Conservation (phyloP, 1,284 basidiomycete species). For the Trametes pubescens region DNA sequence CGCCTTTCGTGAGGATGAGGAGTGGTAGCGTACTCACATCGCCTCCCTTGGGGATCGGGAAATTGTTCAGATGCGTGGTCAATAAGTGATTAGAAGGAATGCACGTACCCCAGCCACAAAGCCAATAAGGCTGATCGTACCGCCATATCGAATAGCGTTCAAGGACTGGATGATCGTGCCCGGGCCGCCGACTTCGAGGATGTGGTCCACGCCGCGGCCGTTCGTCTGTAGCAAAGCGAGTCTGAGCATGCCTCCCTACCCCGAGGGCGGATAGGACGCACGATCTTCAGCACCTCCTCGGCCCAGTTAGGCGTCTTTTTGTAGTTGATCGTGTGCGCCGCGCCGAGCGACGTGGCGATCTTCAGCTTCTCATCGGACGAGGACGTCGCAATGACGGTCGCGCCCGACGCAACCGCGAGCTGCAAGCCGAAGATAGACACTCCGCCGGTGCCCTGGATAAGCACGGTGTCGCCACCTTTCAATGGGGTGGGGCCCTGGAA, state of each 20-base stretch:
- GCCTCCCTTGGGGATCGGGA: slow-evolving; percentile 44
- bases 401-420: slow-evolving; percentile 50
- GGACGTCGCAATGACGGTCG: slow-evolving; percentile 52
- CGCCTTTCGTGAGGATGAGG: slow-evolving; percentile 4
- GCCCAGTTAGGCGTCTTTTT: slow-evolving; percentile 53
- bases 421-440: slow-evolving; percentile 47
- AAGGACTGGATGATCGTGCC: slow-evolving; percentile 51
- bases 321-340: slow-evolving; percentile 49
- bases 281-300: slow-evolving; percentile 43
- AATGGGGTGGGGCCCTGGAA: slow-evolving; percentile 41
- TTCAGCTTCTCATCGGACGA: slow-evolving; percentile 53
- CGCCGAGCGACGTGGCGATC: slow-evolving; percentile 43
- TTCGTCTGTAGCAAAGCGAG: slow-evolving; percentile 28
- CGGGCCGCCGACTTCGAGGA: slow-evolving; percentile 53
- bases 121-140: slow-evolving; percentile 51
- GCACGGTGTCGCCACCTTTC: slow-evolving; percentile 41
- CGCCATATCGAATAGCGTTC: slow-evolving; percentile 46
- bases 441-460: slow-evolving; percentile 52
- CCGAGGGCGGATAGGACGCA: slow-evolving; percentile 13
- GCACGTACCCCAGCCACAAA: slow-evolving; percentile 44
- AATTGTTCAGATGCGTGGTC: no score
- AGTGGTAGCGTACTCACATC: slow-evolving; percentile 12
- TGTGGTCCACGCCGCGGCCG: slow-evolving; percentile 52
- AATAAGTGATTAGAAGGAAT: not conserved
- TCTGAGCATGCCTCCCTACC: not conserved